These are phyloP conservation scores for Diplodia sapinea DNA, from an alignment of 2,329 filamentous ascomycete species.

Conservation along the genomic window DNA sequence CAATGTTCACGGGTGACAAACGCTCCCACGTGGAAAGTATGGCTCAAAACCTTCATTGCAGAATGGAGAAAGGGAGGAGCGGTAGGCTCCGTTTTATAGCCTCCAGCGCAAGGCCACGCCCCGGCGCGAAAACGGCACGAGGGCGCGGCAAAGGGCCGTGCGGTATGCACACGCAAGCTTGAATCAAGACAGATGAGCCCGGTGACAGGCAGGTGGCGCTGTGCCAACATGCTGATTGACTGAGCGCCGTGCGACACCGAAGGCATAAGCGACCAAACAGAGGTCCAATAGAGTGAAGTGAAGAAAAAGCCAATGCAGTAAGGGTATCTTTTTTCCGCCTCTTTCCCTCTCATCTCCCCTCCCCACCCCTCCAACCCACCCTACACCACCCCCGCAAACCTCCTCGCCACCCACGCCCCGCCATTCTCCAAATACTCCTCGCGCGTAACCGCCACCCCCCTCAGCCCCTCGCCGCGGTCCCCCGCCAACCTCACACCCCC, in stretches of 20 bases:
- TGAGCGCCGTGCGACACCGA: too few relatives aligned
- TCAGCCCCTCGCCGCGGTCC: conserved; percentile 57
- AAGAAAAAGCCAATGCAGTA: not conserved
- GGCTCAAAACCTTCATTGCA: too few relatives aligned
- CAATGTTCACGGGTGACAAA: too few relatives aligned
- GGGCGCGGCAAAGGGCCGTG: not conserved
- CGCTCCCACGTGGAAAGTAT: too few relatives aligned
- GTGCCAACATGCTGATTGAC: not conserved
- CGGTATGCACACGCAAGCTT: not conserved
- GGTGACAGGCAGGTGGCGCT: not conserved
- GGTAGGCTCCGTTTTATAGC: not conserved
- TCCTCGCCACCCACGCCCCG: conserved; percentile 71
- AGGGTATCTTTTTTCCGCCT: conserved; percentile 7
- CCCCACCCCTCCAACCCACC: too few relatives aligned
- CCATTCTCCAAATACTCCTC: conserved; percentile 91
- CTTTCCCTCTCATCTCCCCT: not conserved
- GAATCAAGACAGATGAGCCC: not conserved
- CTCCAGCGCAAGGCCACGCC: not conserved
- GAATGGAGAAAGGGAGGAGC: too few relatives aligned
- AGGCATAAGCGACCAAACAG: not conserved
- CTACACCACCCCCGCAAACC: conserved; percentile 60
- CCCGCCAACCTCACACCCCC: conserved; percentile 79
- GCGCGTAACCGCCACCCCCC: conserved; percentile 76
- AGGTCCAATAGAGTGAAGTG: not conserved
- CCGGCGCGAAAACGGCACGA: not conserved